Conservation (phyloP, 139 green algal genomes). For the Chlorella sp. region DNA sequence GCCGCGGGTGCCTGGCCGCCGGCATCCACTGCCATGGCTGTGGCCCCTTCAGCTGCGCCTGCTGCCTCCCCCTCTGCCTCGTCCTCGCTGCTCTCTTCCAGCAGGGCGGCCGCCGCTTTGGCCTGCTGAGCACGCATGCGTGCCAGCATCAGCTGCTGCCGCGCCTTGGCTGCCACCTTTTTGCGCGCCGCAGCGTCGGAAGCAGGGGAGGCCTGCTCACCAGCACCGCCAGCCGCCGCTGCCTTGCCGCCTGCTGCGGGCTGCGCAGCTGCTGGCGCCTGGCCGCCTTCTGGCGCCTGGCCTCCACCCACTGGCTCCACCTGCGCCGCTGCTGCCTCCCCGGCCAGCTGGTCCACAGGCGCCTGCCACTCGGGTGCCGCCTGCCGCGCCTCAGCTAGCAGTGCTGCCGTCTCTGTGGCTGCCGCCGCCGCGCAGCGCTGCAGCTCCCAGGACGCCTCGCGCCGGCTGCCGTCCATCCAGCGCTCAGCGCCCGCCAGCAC, state of each 20-base stretch:
- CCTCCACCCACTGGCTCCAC: not conserved
- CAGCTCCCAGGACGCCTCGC: conserved; percentile 12
- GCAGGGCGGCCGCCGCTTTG: not conserved
- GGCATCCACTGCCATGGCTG: conserved; percentile 17
- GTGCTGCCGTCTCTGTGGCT: not conserved
- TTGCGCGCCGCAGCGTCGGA: not conserved
- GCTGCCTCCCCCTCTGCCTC: not conserved
- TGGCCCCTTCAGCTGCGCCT: not conserved
- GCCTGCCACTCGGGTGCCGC: not conserved
- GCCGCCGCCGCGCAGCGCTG: conserved; percentile 8
- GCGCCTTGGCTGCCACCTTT: not conserved
- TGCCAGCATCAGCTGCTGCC: conserved; percentile 22
- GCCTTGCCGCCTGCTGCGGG: not conserved
- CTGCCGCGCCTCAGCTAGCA: not conserved
- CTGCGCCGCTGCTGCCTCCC: not conserved
- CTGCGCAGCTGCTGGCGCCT: not conserved
- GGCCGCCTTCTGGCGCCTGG: not conserved
- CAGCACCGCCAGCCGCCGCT: not conserved
- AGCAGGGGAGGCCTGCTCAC: not conserved
- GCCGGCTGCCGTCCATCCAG: conserved; percentile 16
- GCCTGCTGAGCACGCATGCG: conserved; percentile 25
- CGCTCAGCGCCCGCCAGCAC: conserved; percentile 12
- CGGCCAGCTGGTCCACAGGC: not conserved
- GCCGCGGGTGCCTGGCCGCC: not conserved
- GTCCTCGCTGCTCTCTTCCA: not conserved